Evolutionary conservation across 179 eudicot genomes (phyloP).

Genomic region (Spergularia azorica): DNA sequence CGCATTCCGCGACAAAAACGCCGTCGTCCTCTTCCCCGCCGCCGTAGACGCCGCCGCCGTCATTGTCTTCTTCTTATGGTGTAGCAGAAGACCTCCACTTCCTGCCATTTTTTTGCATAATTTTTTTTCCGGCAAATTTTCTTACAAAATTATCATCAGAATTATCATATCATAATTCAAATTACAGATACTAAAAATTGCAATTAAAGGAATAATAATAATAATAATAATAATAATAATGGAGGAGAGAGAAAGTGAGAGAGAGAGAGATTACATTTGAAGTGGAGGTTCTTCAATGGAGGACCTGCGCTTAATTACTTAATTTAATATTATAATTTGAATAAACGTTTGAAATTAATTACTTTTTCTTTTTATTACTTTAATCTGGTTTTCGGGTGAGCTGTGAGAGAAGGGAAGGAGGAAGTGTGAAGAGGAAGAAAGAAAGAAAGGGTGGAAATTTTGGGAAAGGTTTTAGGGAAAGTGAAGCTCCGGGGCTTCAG

Average conservation of each 20-base stretch:
- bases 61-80: conserved; percentile 16
- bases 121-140: neutral
- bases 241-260: neutral
- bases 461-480: too few relatives aligned
- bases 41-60: conserved; percentile 1
- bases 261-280: conserved; percentile 22
- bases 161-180: too few relatives aligned
- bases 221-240: neutral
- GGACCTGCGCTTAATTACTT: neutral
- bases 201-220: neutral
- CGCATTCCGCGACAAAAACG: conserved; percentile 12
- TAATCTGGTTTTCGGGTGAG: too few relatives aligned
- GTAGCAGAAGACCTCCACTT: conserved; percentile 16
- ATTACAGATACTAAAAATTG: too few relatives aligned
- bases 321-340: neutral
- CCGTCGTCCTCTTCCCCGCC: conserved; percentile 9
- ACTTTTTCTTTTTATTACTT: too few relatives aligned
- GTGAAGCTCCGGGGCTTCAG: too few relatives aligned
- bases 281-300: conserved; percentile 30
- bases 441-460: too few relatives aligned
- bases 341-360: too few relatives aligned
- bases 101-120: conserved; percentile 25
- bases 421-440: too few relatives aligned
- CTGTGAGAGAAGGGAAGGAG: neutral
- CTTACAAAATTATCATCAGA: neutral